Percentiles rank a stretch among this genome's conserved stretches.
phyloP scores from a whole-genome alignment of 2,329 filamentous ascomycete genomes.

The Exophiala mesophila region DNA sequence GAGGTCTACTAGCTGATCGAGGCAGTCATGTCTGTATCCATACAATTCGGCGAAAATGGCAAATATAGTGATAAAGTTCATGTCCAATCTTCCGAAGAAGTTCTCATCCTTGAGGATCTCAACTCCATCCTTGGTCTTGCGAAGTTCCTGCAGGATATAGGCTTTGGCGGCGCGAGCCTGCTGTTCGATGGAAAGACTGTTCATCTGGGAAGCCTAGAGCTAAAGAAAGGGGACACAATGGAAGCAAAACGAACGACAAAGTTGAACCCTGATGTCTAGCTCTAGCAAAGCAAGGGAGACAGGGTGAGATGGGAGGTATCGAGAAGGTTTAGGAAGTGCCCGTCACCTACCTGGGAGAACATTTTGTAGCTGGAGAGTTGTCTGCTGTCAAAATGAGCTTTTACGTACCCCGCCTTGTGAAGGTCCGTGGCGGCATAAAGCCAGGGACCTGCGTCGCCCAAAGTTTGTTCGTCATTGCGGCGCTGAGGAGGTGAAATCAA shows the following conservation, averaged over 20 bases:
- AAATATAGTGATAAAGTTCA: conserved; percentile 25
- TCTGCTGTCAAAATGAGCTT: neutral
- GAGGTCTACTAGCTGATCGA: conserved; percentile 24
- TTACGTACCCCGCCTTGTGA: neutral
- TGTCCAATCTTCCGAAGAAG: conserved; percentile 19
- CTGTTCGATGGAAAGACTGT: conserved; percentile 22
- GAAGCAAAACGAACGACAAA: too few relatives aligned
- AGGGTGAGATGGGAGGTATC: too few relatives aligned
- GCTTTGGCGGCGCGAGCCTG: conserved; percentile 24
- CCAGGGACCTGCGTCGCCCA: too few relatives aligned
- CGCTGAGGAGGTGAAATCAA: neutral
- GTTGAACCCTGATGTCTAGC: too few relatives aligned
- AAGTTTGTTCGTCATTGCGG: neutral
- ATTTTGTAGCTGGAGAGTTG: neutral
- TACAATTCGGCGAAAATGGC: conserved; percentile 26
- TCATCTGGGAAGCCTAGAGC: conserved; percentile 5
- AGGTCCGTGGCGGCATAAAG: too few relatives aligned
- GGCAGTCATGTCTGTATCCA: conserved; percentile 24
- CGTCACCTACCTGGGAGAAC: neutral
- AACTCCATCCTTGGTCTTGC: conserved; percentile 17
- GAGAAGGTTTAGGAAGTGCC: too few relatives aligned
- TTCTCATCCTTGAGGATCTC: conserved; percentile 19
- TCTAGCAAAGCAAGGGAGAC: too few relatives aligned
- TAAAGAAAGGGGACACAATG: too few relatives aligned
- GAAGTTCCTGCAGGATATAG: conserved; percentile 24